Conservation (phyloP, 495 filamentous ascomycete species). For the Xylaria palmicola region DNA sequence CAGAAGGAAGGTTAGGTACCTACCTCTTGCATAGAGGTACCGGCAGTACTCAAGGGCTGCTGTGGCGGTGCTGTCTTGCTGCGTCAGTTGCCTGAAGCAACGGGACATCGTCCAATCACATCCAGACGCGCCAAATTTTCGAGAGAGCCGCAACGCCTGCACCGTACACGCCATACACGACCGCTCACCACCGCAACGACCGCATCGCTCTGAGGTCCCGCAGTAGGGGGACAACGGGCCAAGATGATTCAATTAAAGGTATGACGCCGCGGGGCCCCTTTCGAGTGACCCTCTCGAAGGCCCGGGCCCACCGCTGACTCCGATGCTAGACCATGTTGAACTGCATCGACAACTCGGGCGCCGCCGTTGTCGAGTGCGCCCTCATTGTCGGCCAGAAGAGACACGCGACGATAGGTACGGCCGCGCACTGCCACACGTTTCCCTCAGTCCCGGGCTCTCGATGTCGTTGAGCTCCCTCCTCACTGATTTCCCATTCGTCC, state of each 20-base stretch:
- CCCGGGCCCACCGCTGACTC: neutral
- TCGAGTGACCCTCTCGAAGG: neutral
- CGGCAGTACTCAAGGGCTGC: neutral
- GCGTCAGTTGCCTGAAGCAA: neutral
- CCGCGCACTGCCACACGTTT: neutral
- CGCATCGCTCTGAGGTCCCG: constrained; percentile 18
- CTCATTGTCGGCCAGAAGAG: constrained; percentile 88
- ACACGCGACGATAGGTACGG: constrained; percentile 83
- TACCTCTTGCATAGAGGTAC: neutral
- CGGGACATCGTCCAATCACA: neutral
- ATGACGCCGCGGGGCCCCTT: neutral
- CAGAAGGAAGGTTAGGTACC: neutral
- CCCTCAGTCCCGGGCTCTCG: neutral
- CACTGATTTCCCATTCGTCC: neutral
- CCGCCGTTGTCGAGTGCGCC: constrained; percentile 95
- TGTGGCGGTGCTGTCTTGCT: neutral
- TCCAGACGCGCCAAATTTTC: neutral
- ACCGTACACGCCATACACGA: neutral
- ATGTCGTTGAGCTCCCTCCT: neutral
- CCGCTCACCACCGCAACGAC: constrained; percentile 12
- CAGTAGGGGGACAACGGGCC: constrained; percentile 34
- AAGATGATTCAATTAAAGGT: constrained; percentile 99
- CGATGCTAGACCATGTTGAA: constrained; percentile 85
- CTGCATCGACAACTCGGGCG: constrained; percentile 99
- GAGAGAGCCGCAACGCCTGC: neutral